Conservation (phyloP, 202 grass and related monocot genomes). For the Alloteropsis angusta region DNA sequence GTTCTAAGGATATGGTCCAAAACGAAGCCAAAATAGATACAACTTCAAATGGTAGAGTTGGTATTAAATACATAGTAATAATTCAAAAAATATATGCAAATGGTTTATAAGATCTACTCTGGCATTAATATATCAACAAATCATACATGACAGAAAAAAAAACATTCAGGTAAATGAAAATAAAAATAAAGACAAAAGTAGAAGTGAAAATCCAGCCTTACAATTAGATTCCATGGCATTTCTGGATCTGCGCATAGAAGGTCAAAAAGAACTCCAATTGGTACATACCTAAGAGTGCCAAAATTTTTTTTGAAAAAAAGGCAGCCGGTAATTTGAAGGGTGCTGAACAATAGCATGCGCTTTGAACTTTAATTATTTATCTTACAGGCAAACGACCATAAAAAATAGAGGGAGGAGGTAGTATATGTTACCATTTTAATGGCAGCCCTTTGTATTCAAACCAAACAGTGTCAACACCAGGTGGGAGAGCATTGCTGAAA, state of each 20-base stretch:
- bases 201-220: slow-evolving; percentile 32
- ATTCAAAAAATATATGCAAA: neutral
- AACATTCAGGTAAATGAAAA: neutral
- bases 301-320: neutral
- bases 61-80: neutral
- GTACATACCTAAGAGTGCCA: slow-evolving; percentile 66
- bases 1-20: neutral
- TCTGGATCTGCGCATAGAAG: slow-evolving; percentile 92
- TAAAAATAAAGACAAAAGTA: neutral
- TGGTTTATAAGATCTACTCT: neutral
- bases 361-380: neutral
- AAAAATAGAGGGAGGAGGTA: neutral
- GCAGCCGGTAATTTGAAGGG: neutral
- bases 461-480: slow-evolving; percentile 83
- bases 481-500: slow-evolving; percentile 79
- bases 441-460: slow-evolving; percentile 97
- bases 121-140: neutral
- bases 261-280: slow-evolving; percentile 92
- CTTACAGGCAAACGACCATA: neutral
- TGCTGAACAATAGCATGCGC: neutral
- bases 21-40: neutral
- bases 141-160: neutral
- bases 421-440: slow-evolving; percentile 71
- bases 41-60: neutral
- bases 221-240: slow-evolving; percentile 94